Percentiles rank a stretch among this genome's conserved stretches.
Evolutionary conservation across 441 rosid species (phyloP).

Genomic region (Jatropha podagrica): DNA sequence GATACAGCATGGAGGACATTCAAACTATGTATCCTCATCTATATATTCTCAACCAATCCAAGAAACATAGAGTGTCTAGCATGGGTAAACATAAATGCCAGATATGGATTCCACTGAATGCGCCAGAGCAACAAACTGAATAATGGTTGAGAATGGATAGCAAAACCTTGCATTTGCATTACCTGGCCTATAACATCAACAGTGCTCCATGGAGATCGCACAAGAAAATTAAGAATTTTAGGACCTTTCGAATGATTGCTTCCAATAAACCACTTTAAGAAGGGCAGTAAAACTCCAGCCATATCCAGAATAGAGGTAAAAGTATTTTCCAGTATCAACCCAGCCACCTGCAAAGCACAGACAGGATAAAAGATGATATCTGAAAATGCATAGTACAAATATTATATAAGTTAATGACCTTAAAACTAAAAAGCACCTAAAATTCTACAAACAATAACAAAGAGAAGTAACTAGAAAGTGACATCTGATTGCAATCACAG

Average conservation of each 20-base stretch:
- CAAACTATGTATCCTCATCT: not conserved
- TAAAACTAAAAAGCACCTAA: not conserved
- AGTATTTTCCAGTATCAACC: slow-evolving; percentile 85
- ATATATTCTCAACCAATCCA: not conserved
- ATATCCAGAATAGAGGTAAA: slow-evolving; percentile 97
- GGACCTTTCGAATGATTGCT: slow-evolving; percentile 73
- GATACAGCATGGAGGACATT: not conserved
- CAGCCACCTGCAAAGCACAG: slow-evolving; percentile 55
- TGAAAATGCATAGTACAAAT: not conserved
- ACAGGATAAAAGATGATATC: slow-evolving; percentile 18
- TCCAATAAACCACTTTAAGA: slow-evolving; percentile 95
- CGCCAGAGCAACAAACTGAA: slow-evolving; percentile 3
- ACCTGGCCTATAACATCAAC: slow-evolving; percentile 84
- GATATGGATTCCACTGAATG: slow-evolving; percentile 12
- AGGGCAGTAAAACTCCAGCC: slow-evolving; percentile 94
- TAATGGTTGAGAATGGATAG: not conserved
- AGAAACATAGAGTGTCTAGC: not conserved
- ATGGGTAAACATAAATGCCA: slow-evolving; percentile 12
- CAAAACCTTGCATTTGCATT: slow-evolving; percentile 28
- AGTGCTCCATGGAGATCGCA: slow-evolving; percentile 97
- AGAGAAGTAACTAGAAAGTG: not conserved
- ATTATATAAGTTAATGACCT: no score
- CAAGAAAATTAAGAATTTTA: slow-evolving; percentile 77
- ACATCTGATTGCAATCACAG: not conserved
- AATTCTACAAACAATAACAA: not conserved